Evolutionary conservation across 2,329 filamentous ascomycete species (phyloP).

Genomic region (Fusarium denticulatum): DNA sequence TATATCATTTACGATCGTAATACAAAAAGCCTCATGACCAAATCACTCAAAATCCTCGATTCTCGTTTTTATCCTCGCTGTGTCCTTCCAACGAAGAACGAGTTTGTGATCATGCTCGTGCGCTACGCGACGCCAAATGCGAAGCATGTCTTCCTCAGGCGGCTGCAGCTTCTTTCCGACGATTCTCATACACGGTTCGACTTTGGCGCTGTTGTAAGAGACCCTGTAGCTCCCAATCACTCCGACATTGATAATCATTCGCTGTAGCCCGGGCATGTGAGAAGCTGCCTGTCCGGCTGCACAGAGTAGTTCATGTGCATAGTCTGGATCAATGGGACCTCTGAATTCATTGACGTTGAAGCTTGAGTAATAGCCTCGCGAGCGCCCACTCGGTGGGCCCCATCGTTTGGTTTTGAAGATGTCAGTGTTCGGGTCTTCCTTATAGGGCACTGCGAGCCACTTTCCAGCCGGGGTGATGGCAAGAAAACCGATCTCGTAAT

Average conservation of each 20-base stretch:
- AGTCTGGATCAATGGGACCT: slow-evolving; percentile 7
- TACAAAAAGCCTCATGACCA: not conserved
- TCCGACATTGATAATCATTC: not conserved
- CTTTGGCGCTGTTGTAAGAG: not conserved
- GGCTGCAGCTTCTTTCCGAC: not conserved
- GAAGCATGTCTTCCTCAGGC: not conserved
- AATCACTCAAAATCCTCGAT: not conserved
- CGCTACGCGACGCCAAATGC: slow-evolving; percentile 6
- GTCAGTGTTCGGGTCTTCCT: not conserved
- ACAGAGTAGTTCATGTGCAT: not conserved
- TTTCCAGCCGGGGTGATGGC: not conserved
- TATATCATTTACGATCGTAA: not conserved
- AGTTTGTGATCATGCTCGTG: not conserved
- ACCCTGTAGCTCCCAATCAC: not conserved
- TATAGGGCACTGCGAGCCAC: not conserved
- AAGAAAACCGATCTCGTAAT: slow-evolving; percentile 3
- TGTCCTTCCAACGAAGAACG: slow-evolving; percentile 2
- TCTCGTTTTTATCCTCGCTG: not conserved
- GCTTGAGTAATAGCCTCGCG: not conserved
- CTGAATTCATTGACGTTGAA: slow-evolving; percentile 8
- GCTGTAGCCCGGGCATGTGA: not conserved
- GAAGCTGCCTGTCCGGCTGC: not conserved
- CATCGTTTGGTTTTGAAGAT: not conserved
- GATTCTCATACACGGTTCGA: slow-evolving; percentile 3
- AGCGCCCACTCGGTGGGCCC: not conserved